Evolutionary conservation across 352 stramenopile species (phyloP), one percentile per base, ranked within the genome.

Genomic region (Phytophthora boehmeriae): DNA sequence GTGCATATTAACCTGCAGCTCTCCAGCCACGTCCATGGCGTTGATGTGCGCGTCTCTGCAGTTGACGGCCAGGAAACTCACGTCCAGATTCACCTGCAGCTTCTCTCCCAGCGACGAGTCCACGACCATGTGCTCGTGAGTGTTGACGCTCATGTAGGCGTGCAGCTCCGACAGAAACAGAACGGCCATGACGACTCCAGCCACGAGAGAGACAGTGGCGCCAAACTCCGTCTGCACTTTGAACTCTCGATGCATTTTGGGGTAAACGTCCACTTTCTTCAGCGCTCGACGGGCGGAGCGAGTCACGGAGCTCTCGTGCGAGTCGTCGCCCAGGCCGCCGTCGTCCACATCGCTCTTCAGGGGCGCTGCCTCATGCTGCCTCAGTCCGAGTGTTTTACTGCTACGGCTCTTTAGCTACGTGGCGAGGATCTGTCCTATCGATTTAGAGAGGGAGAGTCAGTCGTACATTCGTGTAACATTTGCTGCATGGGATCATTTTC

Each of bases 11-110:
- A 99, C 79, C 71, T 99, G 97, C 56, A 98, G 90, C 63, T 99
- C 97, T 14, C 97, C 97, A 1, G 97, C 96, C 35, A 99, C 95
- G 73, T 99, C 97, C 90, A 99, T 99, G 4, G 95, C 94, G 77
- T 99, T 98, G 36, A 99, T 75, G 70, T 99, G 96, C 27, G 98
- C 86, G 73, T 99, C 96, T 80, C 92, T 81, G 83, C 97, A 99
- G 58, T 89, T 97, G 51, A 99, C 78, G 10, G 86, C 80, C 23
- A 98, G 93, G 68, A 99, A 99, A 38, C 97, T 99, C 43, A 99
- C 93, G 80, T 99, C 97, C 22, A 99, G 56, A 74, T 98, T 97
- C 66, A 99, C 97, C 67, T 91, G 79, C 55, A 99, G 93, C 74
- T 96, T 90, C 63, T 99, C 95, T 38, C 92, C 88, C 49, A 99